A percentile compares a stretch with the other conserved stretches of the same genome.
phyloP scores from a whole-genome alignment of 768 basidiomycete genomes.

The Heimioporus sp. region DNA sequence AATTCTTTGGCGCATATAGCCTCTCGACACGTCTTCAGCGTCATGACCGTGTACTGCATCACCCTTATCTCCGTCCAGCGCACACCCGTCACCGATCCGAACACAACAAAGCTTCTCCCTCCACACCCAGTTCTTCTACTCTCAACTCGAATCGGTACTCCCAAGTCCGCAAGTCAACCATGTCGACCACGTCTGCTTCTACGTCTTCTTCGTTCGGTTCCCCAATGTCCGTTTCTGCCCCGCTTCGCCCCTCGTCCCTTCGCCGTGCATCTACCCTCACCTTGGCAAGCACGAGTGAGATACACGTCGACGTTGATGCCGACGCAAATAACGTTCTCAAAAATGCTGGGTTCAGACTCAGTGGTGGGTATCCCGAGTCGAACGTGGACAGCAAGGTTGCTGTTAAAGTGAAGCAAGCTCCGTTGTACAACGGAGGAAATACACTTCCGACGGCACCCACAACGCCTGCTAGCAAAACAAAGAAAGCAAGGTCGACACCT shows the following conservation, averaged over 20 bases:
- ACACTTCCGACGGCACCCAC: not conserved
- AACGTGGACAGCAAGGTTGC: slow-evolving; percentile 17
- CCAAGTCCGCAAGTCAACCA: slow-evolving; percentile 27
- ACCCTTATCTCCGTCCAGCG: slow-evolving; percentile 52
- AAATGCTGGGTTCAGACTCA: slow-evolving; percentile 8
- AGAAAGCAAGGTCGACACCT: slow-evolving; percentile 10
- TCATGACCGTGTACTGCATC: slow-evolving; percentile 58
- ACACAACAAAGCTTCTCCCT: slow-evolving; percentile 33
- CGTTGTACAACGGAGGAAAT: slow-evolving; percentile 45
- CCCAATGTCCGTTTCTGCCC: slow-evolving; percentile 35
- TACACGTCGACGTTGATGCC: slow-evolving; percentile 3
- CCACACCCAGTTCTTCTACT: slow-evolving; percentile 66
- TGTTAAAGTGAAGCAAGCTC: slow-evolving; percentile 43
- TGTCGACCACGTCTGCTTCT: slow-evolving; percentile 27
- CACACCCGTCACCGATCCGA: slow-evolving; percentile 23
- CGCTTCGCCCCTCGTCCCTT: slow-evolving; percentile 45
- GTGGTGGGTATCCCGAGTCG: slow-evolving; percentile 15
- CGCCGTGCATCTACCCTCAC: slow-evolving; percentile 34
- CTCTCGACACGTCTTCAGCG: slow-evolving; percentile 68
- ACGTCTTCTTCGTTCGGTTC: slow-evolving; percentile 33
- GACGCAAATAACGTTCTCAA: slow-evolving; percentile 12
- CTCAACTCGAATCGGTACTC: slow-evolving; percentile 44
- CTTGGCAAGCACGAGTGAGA: slow-evolving; percentile 20
- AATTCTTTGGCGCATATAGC: slow-evolving; percentile 34
- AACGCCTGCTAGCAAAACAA: slow-evolving; percentile 15